These are phyloP conservation scores for Acanthochlamys bracteata DNA, from an alignment of 106 monocot species.

Conservation along the genomic window DNA sequence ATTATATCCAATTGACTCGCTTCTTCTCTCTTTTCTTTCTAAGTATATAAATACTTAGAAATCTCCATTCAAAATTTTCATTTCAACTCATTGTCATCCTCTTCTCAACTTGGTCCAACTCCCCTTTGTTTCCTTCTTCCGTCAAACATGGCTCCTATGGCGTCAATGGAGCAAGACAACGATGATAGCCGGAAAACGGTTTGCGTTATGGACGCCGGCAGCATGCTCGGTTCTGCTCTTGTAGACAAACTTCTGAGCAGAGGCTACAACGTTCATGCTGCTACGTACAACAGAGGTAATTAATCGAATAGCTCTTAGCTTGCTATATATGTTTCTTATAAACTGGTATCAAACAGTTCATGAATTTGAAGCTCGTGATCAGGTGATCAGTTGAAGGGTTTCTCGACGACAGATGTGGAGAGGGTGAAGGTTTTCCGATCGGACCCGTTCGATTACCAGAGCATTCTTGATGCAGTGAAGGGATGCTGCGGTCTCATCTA, in stretches of 20 bases:
- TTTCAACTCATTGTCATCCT: slow-evolving; percentile 3
- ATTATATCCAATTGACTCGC: no score
- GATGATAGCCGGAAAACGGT: slow-evolving; percentile 27
- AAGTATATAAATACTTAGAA: not conserved
- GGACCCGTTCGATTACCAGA: slow-evolving; percentile 87
- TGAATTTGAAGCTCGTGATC: not conserved
- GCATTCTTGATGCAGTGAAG: slow-evolving; percentile 63
- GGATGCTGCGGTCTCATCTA: slow-evolving; percentile 94
- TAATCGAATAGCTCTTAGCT: not conserved
- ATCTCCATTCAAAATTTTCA: not conserved
- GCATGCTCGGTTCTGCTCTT: slow-evolving; percentile 41
- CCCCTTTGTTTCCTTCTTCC: not conserved
- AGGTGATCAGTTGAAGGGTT: slow-evolving; percentile 10
- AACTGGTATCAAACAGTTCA: not conserved
- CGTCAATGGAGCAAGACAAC: slow-evolving; percentile 1
- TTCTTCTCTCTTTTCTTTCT: not conserved
- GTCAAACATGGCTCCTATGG: slow-evolving; percentile 7
- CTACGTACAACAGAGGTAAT: slow-evolving; percentile 31
- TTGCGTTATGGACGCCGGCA: slow-evolving; percentile 81
- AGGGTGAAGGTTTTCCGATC: slow-evolving; percentile 46
- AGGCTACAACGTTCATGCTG: slow-evolving; percentile 83
- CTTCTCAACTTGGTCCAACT: not conserved
- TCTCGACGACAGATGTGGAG: slow-evolving; percentile 17
- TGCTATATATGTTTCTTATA: not conserved
- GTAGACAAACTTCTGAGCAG: slow-evolving; percentile 55